A percentile compares a stretch with the other conserved stretches of the same genome.
These are phyloP conservation scores for Coccinonectria pachysandricola DNA, from an alignment of 2,329 filamentous ascomycete species.

Conservation along the genomic window DNA sequence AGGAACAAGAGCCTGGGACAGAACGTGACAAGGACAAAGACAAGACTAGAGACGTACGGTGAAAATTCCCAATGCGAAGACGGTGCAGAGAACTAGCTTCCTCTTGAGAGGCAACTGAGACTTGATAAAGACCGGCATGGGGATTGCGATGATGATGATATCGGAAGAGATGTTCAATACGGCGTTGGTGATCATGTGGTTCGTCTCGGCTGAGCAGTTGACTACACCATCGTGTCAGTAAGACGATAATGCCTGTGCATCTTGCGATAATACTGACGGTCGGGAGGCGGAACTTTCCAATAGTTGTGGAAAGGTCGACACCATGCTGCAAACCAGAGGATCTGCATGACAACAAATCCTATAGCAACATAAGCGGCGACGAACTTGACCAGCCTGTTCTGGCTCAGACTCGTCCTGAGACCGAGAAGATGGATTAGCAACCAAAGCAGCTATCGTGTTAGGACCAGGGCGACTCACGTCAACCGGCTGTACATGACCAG, in stretches of 20 bases:
- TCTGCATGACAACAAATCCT: conserved; percentile 37
- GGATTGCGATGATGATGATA: conserved; percentile 45
- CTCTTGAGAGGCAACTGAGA: conserved; percentile 37
- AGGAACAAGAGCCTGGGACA: too few species aligned
- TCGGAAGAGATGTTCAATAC: conserved; percentile 50
- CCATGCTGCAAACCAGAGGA: conserved; percentile 38
- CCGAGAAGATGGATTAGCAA: not conserved
- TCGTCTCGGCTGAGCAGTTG: conserved; percentile 39
- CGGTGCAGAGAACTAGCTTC: conserved; percentile 38
- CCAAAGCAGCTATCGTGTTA: too few species aligned
- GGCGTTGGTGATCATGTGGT: conserved; percentile 47
- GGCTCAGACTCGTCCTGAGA: conserved; percentile 29
- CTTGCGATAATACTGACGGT: conserved; percentile 22
- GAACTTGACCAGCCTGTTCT: conserved; percentile 33
- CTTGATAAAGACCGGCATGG: conserved; percentile 39
- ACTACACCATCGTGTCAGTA: not conserved
- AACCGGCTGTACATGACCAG: conserved; percentile 44
- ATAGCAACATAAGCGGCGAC: conserved; percentile 33
- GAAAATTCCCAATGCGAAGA: conserved; percentile 35
- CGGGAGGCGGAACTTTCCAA: conserved; percentile 36
- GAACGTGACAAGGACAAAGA: too few species aligned
- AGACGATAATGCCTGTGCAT: too few species aligned
- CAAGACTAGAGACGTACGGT: conserved; percentile 19
- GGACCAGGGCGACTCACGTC: conserved; percentile 32
- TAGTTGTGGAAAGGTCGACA: conserved; percentile 41